Conservation (phyloP, 345 rosid species). For the Syzygium oleosum region DNA sequence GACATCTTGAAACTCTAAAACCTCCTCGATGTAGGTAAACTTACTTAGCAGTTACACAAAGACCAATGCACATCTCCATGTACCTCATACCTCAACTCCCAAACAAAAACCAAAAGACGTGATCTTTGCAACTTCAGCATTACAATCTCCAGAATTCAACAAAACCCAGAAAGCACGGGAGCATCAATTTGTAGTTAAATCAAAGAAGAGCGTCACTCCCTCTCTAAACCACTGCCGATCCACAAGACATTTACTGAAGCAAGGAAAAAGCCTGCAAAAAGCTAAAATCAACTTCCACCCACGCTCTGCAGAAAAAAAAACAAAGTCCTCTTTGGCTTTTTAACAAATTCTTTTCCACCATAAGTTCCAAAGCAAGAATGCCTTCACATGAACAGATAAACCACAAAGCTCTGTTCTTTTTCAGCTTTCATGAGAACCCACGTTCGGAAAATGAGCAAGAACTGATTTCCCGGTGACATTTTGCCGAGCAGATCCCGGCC, state of each 20-base stretch:
- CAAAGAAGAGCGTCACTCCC: neutral
- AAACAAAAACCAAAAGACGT: neutral
- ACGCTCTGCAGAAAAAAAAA: neutral
- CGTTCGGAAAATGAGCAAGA: neutral
- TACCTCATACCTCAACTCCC: neutral
- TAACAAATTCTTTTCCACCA: neutral
- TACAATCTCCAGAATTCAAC: neutral
- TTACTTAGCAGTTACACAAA: conserved; percentile 8
- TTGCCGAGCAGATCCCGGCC: conserved; percentile 27
- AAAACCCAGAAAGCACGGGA: conserved; percentile 13
- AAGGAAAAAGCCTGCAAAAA: neutral
- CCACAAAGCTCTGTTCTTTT: neutral
- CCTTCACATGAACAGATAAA: neutral
- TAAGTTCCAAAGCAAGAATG: neutral
- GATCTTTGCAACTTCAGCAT: neutral
- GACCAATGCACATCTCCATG: neutral
- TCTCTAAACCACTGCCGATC: neutral
- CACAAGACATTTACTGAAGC: neutral
- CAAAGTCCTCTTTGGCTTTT: neutral
- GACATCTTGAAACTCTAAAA: conserved; percentile 18
- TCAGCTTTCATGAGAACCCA: neutral
- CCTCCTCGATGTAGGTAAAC: conserved; percentile 10
- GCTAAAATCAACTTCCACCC: neutral
- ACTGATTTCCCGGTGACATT: conserved; percentile 3
- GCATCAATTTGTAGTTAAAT: neutral